phyloP scores from a whole-genome alignment of 129 eudicot species.

The Kitagawia praeruptora region DNA sequence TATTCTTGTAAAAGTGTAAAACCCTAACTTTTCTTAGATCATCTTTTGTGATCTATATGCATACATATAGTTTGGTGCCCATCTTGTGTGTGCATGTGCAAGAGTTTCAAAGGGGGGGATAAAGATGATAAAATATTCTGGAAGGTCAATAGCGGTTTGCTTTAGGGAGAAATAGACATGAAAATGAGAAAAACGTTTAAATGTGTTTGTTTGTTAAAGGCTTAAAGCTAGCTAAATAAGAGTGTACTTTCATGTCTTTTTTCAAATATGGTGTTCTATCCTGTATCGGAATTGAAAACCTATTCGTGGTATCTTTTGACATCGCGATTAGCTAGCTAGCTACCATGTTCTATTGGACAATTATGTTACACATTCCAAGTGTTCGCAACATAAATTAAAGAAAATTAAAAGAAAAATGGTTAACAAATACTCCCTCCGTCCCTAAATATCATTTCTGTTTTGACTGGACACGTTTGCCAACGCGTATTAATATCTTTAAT shows the following conservation, averaged over 20 bases:
- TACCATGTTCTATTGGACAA: too few species aligned
- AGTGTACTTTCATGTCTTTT: not conserved
- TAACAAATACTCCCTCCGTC: too few species aligned
- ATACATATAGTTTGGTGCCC: not conserved
- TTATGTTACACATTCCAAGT: too few species aligned
- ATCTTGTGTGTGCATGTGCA: not conserved
- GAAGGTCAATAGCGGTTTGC: constrained; percentile 4
- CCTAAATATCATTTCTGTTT: too few species aligned
- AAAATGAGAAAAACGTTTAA: not conserved
- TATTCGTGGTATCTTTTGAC: too few species aligned
- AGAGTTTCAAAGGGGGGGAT: too few species aligned
- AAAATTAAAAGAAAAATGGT: too few species aligned
- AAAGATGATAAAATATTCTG: not conserved
- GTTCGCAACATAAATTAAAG: too few species aligned
- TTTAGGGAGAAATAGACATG: not conserved
- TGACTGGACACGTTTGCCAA: too few species aligned
- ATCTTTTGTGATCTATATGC: not conserved
- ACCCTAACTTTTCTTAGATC: not conserved
- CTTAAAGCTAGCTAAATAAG: not conserved
- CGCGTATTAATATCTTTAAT: too few species aligned
- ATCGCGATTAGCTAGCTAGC: too few species aligned
- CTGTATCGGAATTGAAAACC: not conserved
- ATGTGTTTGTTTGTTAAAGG: not conserved
- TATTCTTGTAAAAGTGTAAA: not conserved
- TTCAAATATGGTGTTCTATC: not conserved